Base-by-base conservation (phyloP, 768 basidiomycete species). In the Mycena amicta region DNA sequence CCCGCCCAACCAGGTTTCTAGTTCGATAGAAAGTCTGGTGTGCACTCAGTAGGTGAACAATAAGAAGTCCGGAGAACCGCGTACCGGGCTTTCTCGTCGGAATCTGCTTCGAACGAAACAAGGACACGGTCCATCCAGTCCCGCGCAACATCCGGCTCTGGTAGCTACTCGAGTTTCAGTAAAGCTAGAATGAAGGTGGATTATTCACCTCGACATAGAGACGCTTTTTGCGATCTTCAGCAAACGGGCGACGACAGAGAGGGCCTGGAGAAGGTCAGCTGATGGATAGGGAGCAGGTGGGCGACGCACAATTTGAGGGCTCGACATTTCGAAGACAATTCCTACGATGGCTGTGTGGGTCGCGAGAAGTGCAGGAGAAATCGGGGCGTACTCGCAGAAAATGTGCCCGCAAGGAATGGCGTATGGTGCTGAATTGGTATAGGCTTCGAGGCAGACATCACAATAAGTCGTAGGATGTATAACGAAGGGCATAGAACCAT, bases 391-490 rank as follows among this genome's bases (percentile, higher is more conserved):
- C 89, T 74, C 70, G 69, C 89, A 91, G 75, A 91, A 90, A 33
- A 89, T 81, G 71, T 91, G 88, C 37, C 90, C 90, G 66, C 90
- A 92, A 28, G 85, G 81, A 61, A 92, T 90, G 13, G 83, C 86
- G 70, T 88, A 83, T 4, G 89, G 89, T 47, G 25, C 75, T 76
- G 39, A 81, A 75, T 74, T 82, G 41, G 79, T 72, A 69, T 89
- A 89, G 26, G 76, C 73, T 55, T 88, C 86, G 59, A 89, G 75
- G 71, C 90, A 92, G 64, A 92, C 84, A 71, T 92, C 90, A 75
- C 90, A 92, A 59, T 78, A 80, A 66, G 88, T 90, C 31, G 85
- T 79, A 4, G 87, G 80, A 72, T 90, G 87, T 25, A 89, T 76
- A 62, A 88, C 78, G 67, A 92, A 74, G 6, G 65, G 77, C 76